A percentile compares a stretch with the other conserved stretches of the same genome.
phyloP scores from a whole-genome alignment of 2,329 filamentous ascomycete species.

The Fusarium keratoplasticum region DNA sequence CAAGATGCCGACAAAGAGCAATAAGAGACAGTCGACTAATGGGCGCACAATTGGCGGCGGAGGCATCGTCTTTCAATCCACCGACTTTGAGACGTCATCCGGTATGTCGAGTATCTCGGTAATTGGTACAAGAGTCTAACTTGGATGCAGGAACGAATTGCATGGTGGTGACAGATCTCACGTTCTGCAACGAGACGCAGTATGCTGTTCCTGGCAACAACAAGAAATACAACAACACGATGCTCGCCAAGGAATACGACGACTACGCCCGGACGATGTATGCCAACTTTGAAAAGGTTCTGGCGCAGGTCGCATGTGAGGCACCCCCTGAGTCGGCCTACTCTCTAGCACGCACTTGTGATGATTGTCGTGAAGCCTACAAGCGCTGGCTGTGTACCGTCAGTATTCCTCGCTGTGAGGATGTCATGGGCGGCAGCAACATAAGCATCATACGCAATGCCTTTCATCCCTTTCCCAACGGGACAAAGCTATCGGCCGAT shows the following conservation, averaged over 20 bases:
- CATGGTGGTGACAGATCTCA: constrained; percentile 85
- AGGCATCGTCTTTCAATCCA: constrained; percentile 77
- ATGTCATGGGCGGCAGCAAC: constrained; percentile 70
- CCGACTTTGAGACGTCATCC: constrained; percentile 81
- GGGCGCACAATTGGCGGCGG: constrained; percentile 72
- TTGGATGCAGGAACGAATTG: constrained; percentile 76
- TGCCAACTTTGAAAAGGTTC: constrained; percentile 80
- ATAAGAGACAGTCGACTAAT: constrained; percentile 52
- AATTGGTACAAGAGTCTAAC: constrained; percentile 6
- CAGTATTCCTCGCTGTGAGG: constrained; percentile 90
- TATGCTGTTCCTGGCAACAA: constrained; percentile 91
- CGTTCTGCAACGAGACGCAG: constrained; percentile 88
- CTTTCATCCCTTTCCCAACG: constrained; percentile 76
- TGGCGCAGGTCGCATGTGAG: constrained; percentile 89
- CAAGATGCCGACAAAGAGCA: constrained; percentile 60
- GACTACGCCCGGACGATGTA: constrained; percentile 76
- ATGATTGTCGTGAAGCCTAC: constrained; percentile 83
- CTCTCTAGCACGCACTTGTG: constrained; percentile 82
- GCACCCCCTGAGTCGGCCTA: constrained; percentile 79
- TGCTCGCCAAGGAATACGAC: constrained; percentile 82
- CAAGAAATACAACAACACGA: constrained; percentile 67
- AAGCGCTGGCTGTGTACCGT: constrained; percentile 96
- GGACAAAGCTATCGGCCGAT: constrained; percentile 61
- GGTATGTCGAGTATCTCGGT: constrained; percentile 63
- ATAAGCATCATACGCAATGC: constrained; percentile 73